Evolutionary conservation across 345 rosid genomes (phyloP).

Genomic region (Syzygium grande): DNA sequence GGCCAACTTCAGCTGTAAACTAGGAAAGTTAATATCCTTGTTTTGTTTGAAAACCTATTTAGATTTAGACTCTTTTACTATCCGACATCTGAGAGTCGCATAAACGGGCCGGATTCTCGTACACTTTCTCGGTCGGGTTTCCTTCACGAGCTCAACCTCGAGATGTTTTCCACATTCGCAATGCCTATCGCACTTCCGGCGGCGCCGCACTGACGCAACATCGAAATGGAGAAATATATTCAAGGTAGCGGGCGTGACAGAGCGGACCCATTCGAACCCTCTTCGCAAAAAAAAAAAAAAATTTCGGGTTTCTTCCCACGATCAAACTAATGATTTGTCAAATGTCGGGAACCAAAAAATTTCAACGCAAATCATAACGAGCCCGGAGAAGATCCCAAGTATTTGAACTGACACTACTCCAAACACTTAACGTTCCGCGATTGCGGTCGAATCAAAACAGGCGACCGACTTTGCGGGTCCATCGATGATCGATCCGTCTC

Average conservation of each 20-base stretch:
- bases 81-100: not conserved
- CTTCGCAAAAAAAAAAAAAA: not conserved
- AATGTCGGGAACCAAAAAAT: not conserved
- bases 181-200: not conserved
- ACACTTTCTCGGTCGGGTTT: not conserved
- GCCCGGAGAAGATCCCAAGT: not conserved
- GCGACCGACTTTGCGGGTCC: not conserved
- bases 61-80: not conserved
- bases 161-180: not conserved
- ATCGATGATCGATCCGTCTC: not conserved
- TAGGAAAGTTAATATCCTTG: not conserved
- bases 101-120: not conserved
- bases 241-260: not conserved
- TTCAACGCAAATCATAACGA: not conserved
- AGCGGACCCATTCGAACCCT: not conserved
- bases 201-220: not conserved
- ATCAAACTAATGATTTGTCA: not conserved
- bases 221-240: not conserved
- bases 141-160: not conserved
- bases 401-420: fast-evolving
- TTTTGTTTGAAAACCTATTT: fast-evolving
- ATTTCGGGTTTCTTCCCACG: not conserved
- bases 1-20: not conserved
- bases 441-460: not conserved
- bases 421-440: not conserved